phyloP scores from a whole-genome alignment of 139 green algal species.

The Coccomyxa sp. region DNA sequence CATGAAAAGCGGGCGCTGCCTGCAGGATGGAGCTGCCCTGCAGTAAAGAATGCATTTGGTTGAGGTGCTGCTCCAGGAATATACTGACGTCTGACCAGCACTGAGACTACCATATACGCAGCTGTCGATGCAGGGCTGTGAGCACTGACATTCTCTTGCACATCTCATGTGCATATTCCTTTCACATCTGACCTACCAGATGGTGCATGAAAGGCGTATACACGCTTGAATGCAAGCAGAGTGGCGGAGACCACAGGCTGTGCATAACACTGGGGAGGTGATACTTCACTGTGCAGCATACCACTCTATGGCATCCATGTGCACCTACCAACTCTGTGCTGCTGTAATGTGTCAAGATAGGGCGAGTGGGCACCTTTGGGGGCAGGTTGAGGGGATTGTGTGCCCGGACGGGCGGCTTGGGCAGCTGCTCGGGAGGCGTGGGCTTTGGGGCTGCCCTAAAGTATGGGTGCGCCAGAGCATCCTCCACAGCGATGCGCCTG shows the following conservation, averaged over 20 bases:
- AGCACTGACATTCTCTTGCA: too few relatives aligned
- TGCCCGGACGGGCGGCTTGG: neutral
- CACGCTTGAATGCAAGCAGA: too few relatives aligned
- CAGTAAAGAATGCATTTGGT: neutral
- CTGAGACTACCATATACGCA: slow-evolving; percentile 6
- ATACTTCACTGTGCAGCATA: too few relatives aligned
- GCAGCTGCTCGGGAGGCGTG: slow-evolving; percentile 5
- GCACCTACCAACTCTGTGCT: too few relatives aligned
- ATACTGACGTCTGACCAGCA: neutral
- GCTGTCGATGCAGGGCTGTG: slow-evolving; percentile 13
- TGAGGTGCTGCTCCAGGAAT: neutral
- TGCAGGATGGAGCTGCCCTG: neutral
- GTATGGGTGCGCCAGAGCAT: slow-evolving; percentile 72
- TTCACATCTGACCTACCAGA: too few relatives aligned
- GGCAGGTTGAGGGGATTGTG: slow-evolving; percentile 3
- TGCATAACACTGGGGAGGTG: neutral
- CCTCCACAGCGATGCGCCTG: slow-evolving; percentile 40
- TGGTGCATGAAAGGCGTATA: too few relatives aligned
- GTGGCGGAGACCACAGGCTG: neutral
- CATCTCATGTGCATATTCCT: too few relatives aligned
- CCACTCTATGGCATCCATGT: too few relatives aligned
- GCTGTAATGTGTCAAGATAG: too few relatives aligned
- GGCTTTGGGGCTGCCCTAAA: slow-evolving; percentile 32
- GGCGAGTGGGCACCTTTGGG: neutral
- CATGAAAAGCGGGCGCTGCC: neutral